A percentile compares a stretch with the other conserved stretches of the same genome.
Evolutionary conservation across 768 basidiomycete genomes (phyloP).

Genomic region (Russula ochroleuca): DNA sequence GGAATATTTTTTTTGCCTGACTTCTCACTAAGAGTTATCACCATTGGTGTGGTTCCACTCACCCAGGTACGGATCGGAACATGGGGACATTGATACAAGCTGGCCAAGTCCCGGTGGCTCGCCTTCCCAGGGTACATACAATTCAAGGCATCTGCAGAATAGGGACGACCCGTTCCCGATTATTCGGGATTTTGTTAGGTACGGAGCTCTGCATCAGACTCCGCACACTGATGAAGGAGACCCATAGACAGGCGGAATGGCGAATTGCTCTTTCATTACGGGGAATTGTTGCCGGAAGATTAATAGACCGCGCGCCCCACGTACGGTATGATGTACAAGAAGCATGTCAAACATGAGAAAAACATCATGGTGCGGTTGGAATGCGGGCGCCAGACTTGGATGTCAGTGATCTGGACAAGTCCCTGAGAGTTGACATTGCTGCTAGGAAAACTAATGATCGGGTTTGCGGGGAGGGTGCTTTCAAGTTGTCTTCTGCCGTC

Average conservation of each 20-base stretch:
- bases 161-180: conserved; percentile 6
- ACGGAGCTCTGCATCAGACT: background rate
- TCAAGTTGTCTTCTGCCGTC: background rate
- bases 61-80: conserved; percentile 9
- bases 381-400: conserved; percentile 9
- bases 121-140: conserved; percentile 14
- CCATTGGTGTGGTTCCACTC: background rate
- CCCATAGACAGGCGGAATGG: conserved; percentile 1
- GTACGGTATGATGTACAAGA: conserved; percentile 24
- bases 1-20: background rate
- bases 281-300: conserved; percentile 3
- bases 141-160: conserved; percentile 3
- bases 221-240: conserved; percentile 6
- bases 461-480: background rate
- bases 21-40: background rate
- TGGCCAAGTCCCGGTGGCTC: conserved; percentile 3
- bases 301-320: conserved; percentile 3
- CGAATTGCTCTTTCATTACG: conserved; percentile 1
- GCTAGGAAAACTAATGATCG: background rate
- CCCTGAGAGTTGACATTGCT: background rate
- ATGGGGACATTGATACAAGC: background rate
- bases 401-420: background rate
- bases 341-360: conserved; percentile 15
- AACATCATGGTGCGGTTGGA: conserved; percentile 19
- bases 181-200: conserved; percentile 12